Evolutionary conservation across 129 eudicot species (phyloP).

Genomic region (Pittosporum tobira): DNA sequence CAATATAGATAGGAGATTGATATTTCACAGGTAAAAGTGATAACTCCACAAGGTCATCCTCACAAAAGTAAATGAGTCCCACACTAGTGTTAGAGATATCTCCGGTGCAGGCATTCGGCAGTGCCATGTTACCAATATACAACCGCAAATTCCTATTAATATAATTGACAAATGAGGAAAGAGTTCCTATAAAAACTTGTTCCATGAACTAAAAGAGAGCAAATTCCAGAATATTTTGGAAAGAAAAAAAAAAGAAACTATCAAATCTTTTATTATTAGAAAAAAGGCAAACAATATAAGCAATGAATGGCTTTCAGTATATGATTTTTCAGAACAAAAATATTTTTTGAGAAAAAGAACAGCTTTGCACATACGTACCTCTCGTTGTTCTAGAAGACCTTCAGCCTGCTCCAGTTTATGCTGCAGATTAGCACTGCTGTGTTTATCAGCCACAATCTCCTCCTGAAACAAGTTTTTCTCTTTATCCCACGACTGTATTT

Average conservation of each 20-base stretch:
- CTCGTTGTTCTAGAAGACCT: slow-evolving; percentile 48
- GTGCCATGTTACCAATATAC: neutral
- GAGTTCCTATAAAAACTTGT: neutral
- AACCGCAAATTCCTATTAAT: neutral
- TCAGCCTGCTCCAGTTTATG: slow-evolving; percentile 50
- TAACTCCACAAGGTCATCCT: no score
- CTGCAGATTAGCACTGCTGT: slow-evolving; percentile 39
- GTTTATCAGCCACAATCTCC: slow-evolving; percentile 68
- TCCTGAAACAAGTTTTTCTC: slow-evolving; percentile 60
- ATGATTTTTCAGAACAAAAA: neutral
- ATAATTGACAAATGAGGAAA: neutral
- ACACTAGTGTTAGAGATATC: no score
- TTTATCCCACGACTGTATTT: slow-evolving; percentile 90
- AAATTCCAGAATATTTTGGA: neutral
- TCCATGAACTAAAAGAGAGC: neutral
- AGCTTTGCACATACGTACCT: slow-evolving; percentile 39
- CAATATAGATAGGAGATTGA: no score
- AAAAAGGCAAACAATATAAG: neutral
- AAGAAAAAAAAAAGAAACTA: neutral
- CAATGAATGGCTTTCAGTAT: neutral
- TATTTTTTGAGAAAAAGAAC: neutral
- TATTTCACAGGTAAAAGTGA: no score
- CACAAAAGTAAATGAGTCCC: no score
- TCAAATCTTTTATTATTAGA: neutral
- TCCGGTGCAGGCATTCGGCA: neutral